A percentile compares a stretch with the other conserved stretches of the same genome.
Evolutionary conservation across 2,329 filamentous ascomycete genomes (phyloP).

Genomic region (Alternaria sp.): DNA sequence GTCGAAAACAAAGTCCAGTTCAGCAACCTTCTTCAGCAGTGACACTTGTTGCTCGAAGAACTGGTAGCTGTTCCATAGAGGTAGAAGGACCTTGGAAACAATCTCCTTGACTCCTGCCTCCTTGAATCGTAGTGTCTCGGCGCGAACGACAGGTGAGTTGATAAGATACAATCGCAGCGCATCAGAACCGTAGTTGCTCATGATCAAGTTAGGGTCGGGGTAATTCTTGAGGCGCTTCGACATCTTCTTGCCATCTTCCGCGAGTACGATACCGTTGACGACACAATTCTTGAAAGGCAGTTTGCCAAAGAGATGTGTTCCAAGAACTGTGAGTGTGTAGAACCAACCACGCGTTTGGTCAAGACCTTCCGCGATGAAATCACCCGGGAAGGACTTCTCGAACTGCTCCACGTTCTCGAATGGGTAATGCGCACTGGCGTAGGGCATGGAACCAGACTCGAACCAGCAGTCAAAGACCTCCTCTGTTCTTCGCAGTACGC

Average conservation of each 20-base stretch:
- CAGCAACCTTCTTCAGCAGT: conserved; percentile 84
- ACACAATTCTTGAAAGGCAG: conserved; percentile 94
- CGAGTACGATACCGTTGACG: conserved; percentile 93
- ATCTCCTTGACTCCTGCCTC: conserved; percentile 94
- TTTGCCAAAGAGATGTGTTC: conserved; percentile 83
- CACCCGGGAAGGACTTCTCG: conserved; percentile 81
- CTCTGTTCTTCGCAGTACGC: conserved; percentile 78
- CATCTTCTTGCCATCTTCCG: conserved; percentile 98
- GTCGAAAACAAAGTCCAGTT: conserved; percentile 80
- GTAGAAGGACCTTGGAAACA: conserved; percentile 87
- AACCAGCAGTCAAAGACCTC: conserved; percentile 99
- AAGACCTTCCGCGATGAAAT: conserved; percentile 92
- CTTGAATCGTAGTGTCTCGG: conserved; percentile 89
- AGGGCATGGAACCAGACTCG: conserved; percentile 95
- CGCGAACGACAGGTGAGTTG: conserved; percentile 93
- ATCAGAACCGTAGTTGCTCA: conserved; percentile 89
- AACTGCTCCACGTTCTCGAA: conserved; percentile 89
- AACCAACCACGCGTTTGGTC: conserved; percentile 98
- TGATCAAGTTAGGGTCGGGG: conserved; percentile 83
- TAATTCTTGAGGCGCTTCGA: conserved; percentile 97
- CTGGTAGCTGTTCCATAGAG: conserved; percentile 95
- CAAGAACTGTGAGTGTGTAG: conserved; percentile 88
- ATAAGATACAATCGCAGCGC: conserved; percentile 94
- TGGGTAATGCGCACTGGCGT: conserved; percentile 88
- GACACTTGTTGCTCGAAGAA: conserved; percentile 92